Base-by-base conservation (phyloP, 164 flowering plant genomes). In the Tetracentron sinense region DNA sequence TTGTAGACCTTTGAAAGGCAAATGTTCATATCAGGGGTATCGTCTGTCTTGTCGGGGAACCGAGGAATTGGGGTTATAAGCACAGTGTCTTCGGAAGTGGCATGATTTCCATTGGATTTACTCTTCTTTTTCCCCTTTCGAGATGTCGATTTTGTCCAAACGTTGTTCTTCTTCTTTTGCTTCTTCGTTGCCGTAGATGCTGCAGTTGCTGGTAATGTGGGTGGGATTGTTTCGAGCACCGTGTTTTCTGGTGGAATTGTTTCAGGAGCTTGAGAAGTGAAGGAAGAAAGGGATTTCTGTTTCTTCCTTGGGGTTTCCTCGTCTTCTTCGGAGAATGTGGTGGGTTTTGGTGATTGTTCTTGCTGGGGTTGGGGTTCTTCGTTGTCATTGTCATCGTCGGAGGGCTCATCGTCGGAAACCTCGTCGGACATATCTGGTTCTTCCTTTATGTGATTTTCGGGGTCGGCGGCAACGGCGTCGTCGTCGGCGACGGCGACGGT, bases 1-100 rank as follows among this genome's bases (percentile, higher is more conserved):
- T 94, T 92, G 66, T 87, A 81, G 0, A 82, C 83, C 83, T 89
- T 91, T 2, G 97, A 91, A 0, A 94, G 79, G 65, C 96, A 88
- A 7, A 89, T 84, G 15, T 70, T 68, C 73, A 74, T 33, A 11
- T 88, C 97, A 1, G 82, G 75, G 4, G 77, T 56, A 63, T 95
- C 99, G 49, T 95, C 99, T 4, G 59, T 79, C 60, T 80, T 83
- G 54, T 94, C 97, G 0, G 93, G 88, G 56, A 88, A 85, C 56
- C 83, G 73, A 7, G 85, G 81, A 11, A 84, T 68, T 1, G 97
- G 97, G 1, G 96, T 78, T 15, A 92, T 82, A 31, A 83, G 29
- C 1, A 83, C 92, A 0, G 70, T 69, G 29, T 92, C 89, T 46
- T 85, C 86, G 0, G 63, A 44, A 0, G 60, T 38, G 21, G 60